These are phyloP conservation scores for Penicillium goetzii DNA, from an alignment of 495 filamentous ascomycete species.

Conservation along the genomic window DNA sequence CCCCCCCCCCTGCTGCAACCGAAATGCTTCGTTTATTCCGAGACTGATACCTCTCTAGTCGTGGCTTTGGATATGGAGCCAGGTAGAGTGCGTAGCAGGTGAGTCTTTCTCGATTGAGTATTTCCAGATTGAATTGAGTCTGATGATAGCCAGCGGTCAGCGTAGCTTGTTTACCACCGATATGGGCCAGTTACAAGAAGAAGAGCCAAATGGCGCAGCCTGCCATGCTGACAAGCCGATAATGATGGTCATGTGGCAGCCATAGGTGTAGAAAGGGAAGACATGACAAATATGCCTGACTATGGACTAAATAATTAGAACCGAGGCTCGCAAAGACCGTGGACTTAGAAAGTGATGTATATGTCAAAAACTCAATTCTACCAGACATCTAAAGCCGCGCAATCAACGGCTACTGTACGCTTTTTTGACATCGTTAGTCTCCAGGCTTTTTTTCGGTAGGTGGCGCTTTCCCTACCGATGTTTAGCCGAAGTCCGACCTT, in stretches of 20 bases:
- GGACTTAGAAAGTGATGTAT: not conserved
- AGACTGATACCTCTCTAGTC: not conserved
- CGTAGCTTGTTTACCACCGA: not conserved
- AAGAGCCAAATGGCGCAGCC: not conserved
- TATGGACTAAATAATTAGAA: not conserved
- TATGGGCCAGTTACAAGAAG: not conserved
- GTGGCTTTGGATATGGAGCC: conserved; percentile 1
- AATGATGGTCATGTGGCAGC: not conserved
- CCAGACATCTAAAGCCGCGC: not conserved
- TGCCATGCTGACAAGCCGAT: not conserved
- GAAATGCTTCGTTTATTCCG: not conserved
- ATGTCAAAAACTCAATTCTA: not conserved
- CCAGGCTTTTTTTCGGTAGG: too few relatives aligned
- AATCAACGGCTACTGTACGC: not conserved
- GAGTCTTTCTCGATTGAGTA: not conserved
- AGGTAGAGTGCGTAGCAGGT: not conserved
- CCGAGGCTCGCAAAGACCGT: not conserved
- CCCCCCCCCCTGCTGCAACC: not conserved
- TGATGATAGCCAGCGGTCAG: not conserved
- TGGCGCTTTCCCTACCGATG: not conserved
- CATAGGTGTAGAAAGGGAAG: not conserved
- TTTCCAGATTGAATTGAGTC: not conserved
- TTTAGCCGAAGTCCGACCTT: not conserved
- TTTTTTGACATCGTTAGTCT: too few relatives aligned
- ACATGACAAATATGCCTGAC: not conserved